These are phyloP conservation scores for Tuber aestivum DNA, from an alignment of 495 filamentous ascomycete genomes.

Conservation along the genomic window DNA sequence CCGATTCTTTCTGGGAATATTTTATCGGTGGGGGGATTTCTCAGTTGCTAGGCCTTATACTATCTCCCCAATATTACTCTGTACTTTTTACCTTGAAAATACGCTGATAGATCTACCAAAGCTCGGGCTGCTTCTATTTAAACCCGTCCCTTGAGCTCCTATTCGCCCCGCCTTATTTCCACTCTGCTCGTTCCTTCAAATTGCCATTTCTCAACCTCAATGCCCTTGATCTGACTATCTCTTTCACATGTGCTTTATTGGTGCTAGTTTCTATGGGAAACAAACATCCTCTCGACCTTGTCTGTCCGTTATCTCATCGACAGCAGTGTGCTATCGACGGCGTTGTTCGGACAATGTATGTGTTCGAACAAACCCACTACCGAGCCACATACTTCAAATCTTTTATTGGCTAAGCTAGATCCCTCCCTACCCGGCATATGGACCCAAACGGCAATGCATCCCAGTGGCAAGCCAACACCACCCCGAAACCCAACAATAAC, in stretches of 20 bases:
- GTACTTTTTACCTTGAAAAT: background rate
- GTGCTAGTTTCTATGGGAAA: background rate
- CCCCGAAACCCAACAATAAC: no score
- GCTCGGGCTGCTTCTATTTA: no score
- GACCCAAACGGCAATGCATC: no score
- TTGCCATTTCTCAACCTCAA: background rate
- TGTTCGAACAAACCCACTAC: no score
- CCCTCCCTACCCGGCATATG: no score
- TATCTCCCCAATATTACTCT: background rate
- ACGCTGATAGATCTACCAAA: background rate
- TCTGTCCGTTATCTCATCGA: background rate
- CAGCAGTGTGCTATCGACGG: background rate
- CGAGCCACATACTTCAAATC: no score
- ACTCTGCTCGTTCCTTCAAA: background rate
- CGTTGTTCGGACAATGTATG: background rate
- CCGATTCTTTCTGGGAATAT: background rate
- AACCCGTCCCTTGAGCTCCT: background rate
- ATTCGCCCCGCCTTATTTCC: background rate
- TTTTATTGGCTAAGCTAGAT: no score
- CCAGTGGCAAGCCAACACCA: no score
- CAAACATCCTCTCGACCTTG: no score
- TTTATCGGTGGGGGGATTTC: background rate
- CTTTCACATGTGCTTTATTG: background rate
- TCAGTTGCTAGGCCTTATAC: background rate
- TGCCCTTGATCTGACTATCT: background rate